Conservation (phyloP, 2,329 filamentous ascomycete species). For the Arthrobotrys sphaeroides region DNA sequence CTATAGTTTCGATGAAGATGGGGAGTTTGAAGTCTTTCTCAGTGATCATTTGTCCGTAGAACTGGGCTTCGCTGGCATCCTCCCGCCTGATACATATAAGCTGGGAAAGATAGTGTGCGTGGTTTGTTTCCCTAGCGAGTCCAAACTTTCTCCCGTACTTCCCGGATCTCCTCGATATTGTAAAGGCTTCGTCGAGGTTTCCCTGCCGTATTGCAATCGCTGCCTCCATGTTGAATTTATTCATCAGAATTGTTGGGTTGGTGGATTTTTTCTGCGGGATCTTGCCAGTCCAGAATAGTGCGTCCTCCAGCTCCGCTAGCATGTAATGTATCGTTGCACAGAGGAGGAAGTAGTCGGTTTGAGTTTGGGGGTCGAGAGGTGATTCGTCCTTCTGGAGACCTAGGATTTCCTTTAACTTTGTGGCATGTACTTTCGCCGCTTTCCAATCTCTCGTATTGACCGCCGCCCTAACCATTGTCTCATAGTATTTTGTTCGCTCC, state of each 20-base stretch:
- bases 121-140: neutral
- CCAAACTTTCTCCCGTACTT: conserved; percentile 37
- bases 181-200: conserved; percentile 10
- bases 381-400: neutral
- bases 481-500: conserved; percentile 39
- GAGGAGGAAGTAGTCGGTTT: neutral
- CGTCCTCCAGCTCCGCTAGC: conserved; percentile 26
- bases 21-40: neutral
- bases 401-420: conserved; percentile 10
- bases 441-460: conserved; percentile 17
- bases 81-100: conserved; percentile 20
- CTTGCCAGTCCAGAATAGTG: conserved; percentile 5
- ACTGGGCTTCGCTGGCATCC: conserved; percentile 31
- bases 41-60: conserved; percentile 40
- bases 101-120: conserved; percentile 21
- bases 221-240: conserved; percentile 28
- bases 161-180: conserved; percentile 20
- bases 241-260: neutral
- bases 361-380: neutral
- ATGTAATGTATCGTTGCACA: conserved; percentile 39
- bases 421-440: conserved; percentile 22
- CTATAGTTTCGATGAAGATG: conserved; percentile 8
- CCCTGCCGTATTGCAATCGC: conserved; percentile 25
- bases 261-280: conserved; percentile 41
- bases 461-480: neutral